phyloP scores from a whole-genome alignment of 805 yeast genomes.

The Metschnikowia bowlesiae region DNA sequence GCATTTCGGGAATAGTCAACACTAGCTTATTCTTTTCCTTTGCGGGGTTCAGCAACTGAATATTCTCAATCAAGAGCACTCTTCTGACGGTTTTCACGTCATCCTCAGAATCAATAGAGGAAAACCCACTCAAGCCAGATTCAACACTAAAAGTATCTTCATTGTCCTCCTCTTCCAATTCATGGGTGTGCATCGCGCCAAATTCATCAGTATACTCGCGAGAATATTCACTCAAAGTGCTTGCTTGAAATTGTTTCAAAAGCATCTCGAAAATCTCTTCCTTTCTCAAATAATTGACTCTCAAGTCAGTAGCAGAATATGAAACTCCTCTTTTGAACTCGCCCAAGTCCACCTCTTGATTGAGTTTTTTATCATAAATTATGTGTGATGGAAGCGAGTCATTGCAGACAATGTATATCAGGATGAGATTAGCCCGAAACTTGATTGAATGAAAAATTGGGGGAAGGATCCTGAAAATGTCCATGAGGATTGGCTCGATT shows the following conservation, averaged over 20 bases:
- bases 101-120: constrained; percentile 11
- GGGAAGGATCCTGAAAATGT: constrained; percentile 33
- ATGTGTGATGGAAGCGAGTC: constrained; percentile 36
- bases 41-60: constrained; percentile 23
- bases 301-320: constrained; percentile 19
- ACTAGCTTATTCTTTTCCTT: constrained; percentile 25
- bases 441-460: constrained; percentile 22
- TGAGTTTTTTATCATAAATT: constrained; percentile 20
- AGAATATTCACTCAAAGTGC: constrained; percentile 35
- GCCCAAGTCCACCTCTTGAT: constrained; percentile 29
- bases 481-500: constrained; percentile 9
- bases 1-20: constrained; percentile 32
- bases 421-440: constrained; percentile 23
- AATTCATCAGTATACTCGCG: constrained; percentile 34
- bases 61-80: constrained; percentile 28
- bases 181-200: constrained; percentile 23
- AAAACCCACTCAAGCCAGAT: constrained; percentile 9
- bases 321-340: constrained; percentile 38
- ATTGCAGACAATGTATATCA: constrained; percentile 35
- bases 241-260: constrained; percentile 25
- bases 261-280: constrained; percentile 20
- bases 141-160: constrained; percentile 35
- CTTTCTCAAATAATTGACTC: constrained; percentile 20
- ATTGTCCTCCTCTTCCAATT: constrained; percentile 18
- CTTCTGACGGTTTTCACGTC: constrained; percentile 27